Percentiles rank a stretch among this genome's conserved stretches.
Evolutionary conservation across 805 yeast species (phyloP).

Genomic region (Cyberlindnera nakhonratchasimensis): DNA sequence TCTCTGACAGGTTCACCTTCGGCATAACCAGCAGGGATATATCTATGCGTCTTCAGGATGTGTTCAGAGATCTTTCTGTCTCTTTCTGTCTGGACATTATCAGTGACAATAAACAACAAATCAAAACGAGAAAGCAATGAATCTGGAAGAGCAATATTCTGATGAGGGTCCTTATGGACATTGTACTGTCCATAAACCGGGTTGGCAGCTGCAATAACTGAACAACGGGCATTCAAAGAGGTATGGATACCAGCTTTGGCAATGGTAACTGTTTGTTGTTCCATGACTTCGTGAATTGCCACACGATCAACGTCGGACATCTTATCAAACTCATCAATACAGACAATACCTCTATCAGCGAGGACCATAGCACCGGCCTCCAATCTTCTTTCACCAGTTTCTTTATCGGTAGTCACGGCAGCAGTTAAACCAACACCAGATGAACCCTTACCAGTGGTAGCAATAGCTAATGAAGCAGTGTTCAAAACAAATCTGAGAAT

Average conservation of each 20-base stretch:
- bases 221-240: constrained; percentile 92
- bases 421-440: constrained; percentile 99
- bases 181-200: constrained; percentile 97
- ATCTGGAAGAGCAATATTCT: constrained; percentile 95
- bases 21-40: constrained; percentile 76
- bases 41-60: constrained; percentile 90
- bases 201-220: constrained; percentile 96
- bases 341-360: constrained; percentile 95
- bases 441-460: constrained; percentile 99
- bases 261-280: constrained; percentile 96
- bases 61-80: constrained; percentile 92
- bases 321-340: constrained; percentile 98
- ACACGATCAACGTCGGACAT: constrained; percentile 97
- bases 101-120: constrained; percentile 91
- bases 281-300: constrained; percentile 99
- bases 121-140: constrained; percentile 96
- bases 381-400: constrained; percentile 92
- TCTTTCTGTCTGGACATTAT: constrained; percentile 80
- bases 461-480: constrained; percentile 93
- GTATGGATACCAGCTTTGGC: constrained; percentile 99
- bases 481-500: constrained; percentile 89
- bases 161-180: constrained; percentile 92
- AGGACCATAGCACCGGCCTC: constrained; percentile 99
- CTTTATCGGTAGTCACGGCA: constrained; percentile 94
- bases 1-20: constrained; percentile 96